Conservation (phyloP, 306 rosid genomes). For the Rubus idaeus region DNA sequence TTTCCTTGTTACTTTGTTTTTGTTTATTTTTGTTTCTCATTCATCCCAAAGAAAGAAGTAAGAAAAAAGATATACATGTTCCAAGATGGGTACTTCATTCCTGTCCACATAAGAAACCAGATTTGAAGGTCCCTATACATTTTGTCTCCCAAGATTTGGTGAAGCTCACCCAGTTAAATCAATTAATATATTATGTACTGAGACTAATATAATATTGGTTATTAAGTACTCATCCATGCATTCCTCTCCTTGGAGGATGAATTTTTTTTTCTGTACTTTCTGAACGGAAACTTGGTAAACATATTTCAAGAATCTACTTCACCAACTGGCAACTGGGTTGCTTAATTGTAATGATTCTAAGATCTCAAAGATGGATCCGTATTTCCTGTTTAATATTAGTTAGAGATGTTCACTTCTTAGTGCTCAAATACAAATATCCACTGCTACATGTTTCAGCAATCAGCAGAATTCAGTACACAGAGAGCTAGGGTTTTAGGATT, state of each 20-base stretch:
- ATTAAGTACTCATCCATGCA: background rate
- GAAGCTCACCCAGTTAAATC: background rate
- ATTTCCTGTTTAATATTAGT: background rate
- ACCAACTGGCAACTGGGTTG: background rate
- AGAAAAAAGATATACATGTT: background rate
- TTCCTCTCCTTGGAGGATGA: conserved; percentile 12
- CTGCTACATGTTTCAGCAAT: background rate
- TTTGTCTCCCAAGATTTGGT: conserved; percentile 20
- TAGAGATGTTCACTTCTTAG: background rate
- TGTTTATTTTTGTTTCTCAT: background rate
- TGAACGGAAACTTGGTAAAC: conserved; percentile 1
- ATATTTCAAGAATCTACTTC: conserved; percentile 1
- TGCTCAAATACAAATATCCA: background rate
- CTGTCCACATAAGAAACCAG: conserved; percentile 9
- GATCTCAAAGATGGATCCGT: background rate
- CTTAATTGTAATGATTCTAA: background rate
- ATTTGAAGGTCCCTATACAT: conserved; percentile 14
- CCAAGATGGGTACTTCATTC: conserved; percentile 12
- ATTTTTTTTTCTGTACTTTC: background rate
- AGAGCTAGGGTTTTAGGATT: background rate
- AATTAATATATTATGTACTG: background rate
- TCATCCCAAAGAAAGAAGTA: conserved; percentile 2
- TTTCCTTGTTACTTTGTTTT: background rate
- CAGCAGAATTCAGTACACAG: background rate
- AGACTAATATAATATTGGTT: background rate